Percentiles rank a stretch among this genome's conserved stretches.
Conservation (phyloP, 495 filamentous ascomycete species). For the Ascodesmis nigricans region DNA sequence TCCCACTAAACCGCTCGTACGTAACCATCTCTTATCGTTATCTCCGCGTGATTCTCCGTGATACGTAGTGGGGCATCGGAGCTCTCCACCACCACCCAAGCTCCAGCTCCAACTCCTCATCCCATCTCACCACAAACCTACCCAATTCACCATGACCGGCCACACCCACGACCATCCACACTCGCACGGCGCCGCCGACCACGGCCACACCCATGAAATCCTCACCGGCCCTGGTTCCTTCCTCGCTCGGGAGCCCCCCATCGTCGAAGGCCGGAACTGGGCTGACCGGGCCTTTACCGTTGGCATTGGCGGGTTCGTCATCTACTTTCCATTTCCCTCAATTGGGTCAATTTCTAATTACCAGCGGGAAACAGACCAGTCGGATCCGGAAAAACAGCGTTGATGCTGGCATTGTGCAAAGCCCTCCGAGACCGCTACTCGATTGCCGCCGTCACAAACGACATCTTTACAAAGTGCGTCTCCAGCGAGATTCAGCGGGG, state of each 20-base stretch:
- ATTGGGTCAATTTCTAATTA: neutral
- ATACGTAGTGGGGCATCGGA: neutral
- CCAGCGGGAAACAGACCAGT: constrained; percentile 63
- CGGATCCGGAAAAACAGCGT: constrained; percentile 87
- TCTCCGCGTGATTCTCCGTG: neutral
- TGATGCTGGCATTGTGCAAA: constrained; percentile 77
- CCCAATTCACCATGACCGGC: constrained; percentile 9
- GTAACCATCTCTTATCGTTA: too few relatives aligned
- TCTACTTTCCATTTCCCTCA: neutral
- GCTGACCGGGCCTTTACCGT: constrained; percentile 79
- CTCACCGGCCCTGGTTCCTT: constrained; percentile 85
- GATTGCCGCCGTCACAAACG: constrained; percentile 91
- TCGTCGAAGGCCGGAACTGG: constrained; percentile 75
- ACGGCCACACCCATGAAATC: constrained; percentile 90
- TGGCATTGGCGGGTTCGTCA: constrained; percentile 78
- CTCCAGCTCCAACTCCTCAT: neutral
- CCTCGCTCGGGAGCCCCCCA: constrained; percentile 75
- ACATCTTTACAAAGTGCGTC: constrained; percentile 74
- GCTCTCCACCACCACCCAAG: neutral
- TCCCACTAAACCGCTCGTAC: too few relatives aligned
- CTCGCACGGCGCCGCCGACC: constrained; percentile 48
- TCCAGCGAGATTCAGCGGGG: too few relatives aligned
- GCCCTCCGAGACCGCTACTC: constrained; percentile 55
- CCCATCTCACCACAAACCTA: constrained; percentile 10
- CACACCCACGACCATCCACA: constrained; percentile 24